Conservation (phyloP, 495 filamentous ascomycete genomes). For the Bathelium albidoporum region DNA sequence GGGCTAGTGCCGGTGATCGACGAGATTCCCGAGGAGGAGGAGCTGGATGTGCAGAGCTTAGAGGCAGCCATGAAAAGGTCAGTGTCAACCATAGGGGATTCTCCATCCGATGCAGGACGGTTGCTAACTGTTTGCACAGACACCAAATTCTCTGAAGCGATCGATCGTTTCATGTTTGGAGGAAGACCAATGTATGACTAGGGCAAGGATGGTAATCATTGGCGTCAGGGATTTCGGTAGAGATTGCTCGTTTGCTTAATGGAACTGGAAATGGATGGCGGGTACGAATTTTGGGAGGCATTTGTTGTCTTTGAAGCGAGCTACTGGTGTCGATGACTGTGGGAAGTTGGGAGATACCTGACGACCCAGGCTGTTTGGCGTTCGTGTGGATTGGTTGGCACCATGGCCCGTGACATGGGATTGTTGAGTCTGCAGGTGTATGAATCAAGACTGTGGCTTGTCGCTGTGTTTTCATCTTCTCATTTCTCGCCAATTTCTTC, state of each 20-base stretch:
- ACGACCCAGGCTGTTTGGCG: background rate
- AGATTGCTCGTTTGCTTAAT: background rate
- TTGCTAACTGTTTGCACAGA: constrained; percentile 5
- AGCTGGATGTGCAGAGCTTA: constrained; percentile 48
- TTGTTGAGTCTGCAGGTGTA: background rate
- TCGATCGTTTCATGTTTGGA: background rate
- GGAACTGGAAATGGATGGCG: background rate
- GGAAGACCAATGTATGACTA: background rate
- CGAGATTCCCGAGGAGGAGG: constrained; percentile 63
- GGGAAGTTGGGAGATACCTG: background rate
- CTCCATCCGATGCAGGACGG: background rate
- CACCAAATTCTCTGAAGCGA: background rate
- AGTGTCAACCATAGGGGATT: constrained; percentile 4
- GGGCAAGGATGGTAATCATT: background rate
- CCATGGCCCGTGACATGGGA: background rate
- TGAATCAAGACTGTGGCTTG: no score
- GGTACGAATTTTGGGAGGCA: background rate
- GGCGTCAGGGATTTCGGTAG: background rate
- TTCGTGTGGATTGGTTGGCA: background rate
- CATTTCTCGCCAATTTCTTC: no score
- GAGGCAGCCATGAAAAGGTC: constrained; percentile 53
- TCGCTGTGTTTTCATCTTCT: no score
- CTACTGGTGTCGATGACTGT: no score
- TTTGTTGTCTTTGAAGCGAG: background rate
- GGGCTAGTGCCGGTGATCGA: constrained; percentile 78